Percentiles rank a stretch among this genome's conserved stretches.
phyloP scores from a whole-genome alignment of 768 basidiomycete genomes.

The Calocera viscosa region DNA sequence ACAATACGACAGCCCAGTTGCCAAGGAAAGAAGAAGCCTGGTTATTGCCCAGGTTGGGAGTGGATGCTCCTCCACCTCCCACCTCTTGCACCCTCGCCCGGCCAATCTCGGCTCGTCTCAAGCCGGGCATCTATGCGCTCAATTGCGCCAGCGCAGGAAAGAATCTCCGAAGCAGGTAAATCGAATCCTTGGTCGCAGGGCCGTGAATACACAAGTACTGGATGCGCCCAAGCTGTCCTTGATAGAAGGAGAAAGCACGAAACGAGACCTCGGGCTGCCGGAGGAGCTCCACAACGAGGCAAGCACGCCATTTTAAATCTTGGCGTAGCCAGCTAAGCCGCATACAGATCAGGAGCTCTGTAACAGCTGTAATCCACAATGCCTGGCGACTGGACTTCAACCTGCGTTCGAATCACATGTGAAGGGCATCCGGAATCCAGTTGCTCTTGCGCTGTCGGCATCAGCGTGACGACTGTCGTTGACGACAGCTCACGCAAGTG shows the following conservation, averaged over 20 bases:
- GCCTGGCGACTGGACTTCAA: conserved; percentile 11
- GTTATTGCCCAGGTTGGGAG: no score
- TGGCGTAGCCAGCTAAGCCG: not conserved
- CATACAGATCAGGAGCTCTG: not conserved
- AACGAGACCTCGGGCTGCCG: not conserved
- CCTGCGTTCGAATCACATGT: conserved; percentile 9
- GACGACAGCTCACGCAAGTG: not conserved
- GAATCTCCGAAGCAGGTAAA: not conserved
- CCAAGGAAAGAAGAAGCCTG: no score
- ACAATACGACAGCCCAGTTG: no score
- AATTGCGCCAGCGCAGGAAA: not conserved
- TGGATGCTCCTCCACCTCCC: no score
- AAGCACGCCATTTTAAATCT: not conserved
- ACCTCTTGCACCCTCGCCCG: no score
- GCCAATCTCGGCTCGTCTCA: not conserved
- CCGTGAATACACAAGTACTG: not conserved
- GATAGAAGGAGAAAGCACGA: not conserved
- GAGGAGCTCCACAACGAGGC: not conserved
- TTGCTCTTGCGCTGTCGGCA: not conserved
- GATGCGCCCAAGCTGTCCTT: not conserved
- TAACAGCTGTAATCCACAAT: not conserved
- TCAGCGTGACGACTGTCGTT: not conserved
- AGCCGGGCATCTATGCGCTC: conserved; percentile 1
- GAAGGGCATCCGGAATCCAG: not conserved
- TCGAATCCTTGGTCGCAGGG: not conserved